Conservation (phyloP, 352 stramenopile species). For the Globisporangium solare region DNA sequence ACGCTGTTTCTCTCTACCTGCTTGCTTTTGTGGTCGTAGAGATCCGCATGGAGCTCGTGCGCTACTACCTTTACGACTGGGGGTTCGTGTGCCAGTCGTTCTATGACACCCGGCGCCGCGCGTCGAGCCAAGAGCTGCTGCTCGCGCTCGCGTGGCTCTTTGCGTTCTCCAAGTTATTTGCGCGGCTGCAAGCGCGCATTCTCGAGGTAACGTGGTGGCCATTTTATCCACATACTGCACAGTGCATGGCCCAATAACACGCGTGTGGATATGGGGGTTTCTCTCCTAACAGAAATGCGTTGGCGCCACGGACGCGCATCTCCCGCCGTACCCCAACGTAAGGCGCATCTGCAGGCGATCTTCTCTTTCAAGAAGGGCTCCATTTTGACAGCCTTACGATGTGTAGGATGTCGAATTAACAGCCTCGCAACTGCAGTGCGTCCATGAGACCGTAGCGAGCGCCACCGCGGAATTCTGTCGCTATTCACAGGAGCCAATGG, state of each 20-base stretch:
- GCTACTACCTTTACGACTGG: conserved; percentile 65
- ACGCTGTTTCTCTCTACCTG: not conserved
- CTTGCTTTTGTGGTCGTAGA: conserved; percentile 5
- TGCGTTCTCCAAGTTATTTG: conserved; percentile 42
- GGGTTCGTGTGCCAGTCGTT: conserved; percentile 48
- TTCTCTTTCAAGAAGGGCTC: too few relatives aligned
- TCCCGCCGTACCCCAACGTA: not conserved
- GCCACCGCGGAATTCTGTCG: not conserved
- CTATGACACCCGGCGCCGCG: conserved; percentile 18
- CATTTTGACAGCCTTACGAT: too few relatives aligned
- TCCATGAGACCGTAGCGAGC: conserved; percentile 7
- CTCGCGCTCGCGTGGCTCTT: conserved; percentile 50
- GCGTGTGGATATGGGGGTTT: too few relatives aligned
- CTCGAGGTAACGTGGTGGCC: conserved; percentile 20
- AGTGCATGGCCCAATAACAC: too few relatives aligned
- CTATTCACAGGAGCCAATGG: not conserved
- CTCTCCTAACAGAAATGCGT: not conserved
- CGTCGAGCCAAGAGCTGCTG: conserved; percentile 37
- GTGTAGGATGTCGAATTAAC: not conserved
- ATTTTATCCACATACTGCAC: too few relatives aligned
- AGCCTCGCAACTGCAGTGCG: not conserved
- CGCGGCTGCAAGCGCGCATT: conserved; percentile 38
- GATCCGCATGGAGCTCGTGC: conserved; percentile 37
- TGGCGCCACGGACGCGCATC: not conserved
- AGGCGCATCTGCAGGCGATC: not conserved